phyloP scores from a whole-genome alignment of 306 rosid species.

The Leucaena leucocephala region DNA sequence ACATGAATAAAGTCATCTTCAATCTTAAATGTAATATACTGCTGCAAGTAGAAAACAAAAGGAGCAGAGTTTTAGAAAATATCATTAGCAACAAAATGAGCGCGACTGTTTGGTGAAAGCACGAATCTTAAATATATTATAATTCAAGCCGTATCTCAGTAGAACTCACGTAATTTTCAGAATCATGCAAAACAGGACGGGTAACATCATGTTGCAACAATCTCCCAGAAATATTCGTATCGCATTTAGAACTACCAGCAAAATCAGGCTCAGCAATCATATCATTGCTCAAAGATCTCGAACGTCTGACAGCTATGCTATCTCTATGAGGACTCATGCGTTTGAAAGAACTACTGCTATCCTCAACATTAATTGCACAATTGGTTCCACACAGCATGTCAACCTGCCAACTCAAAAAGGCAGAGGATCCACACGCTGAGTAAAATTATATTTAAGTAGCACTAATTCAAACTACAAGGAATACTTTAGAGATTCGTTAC shows the following conservation, averaged over 20 bases:
- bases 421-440: slow-evolving; percentile 31
- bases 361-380: slow-evolving; percentile 55
- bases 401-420: slow-evolving; percentile 59
- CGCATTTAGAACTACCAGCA: slow-evolving; percentile 64
- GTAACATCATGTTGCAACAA: slow-evolving; percentile 41
- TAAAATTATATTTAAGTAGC: slow-evolving; percentile 7
- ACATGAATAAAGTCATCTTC: slow-evolving; percentile 58
- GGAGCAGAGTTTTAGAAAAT: slow-evolving; percentile 41
- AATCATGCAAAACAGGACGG: slow-evolving; percentile 36
- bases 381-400: slow-evolving; percentile 51
- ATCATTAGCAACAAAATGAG: slow-evolving; percentile 33
- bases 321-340: slow-evolving; percentile 45
- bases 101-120: slow-evolving; percentile 23
- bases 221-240: slow-evolving; percentile 49
- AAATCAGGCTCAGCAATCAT: slow-evolving; percentile 43
- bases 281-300: slow-evolving; percentile 57
- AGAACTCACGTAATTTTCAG: slow-evolving; percentile 59
- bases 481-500: slow-evolving; percentile 43
- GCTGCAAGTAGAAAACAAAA: slow-evolving; percentile 47
- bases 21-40: slow-evolving; percentile 59
- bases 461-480: slow-evolving; percentile 28
- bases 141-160: slow-evolving; percentile 27
- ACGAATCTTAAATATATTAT: slow-evolving; percentile 29
- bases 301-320: slow-evolving; percentile 50
- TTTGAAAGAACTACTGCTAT: slow-evolving; percentile 81